phyloP scores from a whole-genome alignment of 805 yeast species.

The Cyberlindnera sargentensis region DNA sequence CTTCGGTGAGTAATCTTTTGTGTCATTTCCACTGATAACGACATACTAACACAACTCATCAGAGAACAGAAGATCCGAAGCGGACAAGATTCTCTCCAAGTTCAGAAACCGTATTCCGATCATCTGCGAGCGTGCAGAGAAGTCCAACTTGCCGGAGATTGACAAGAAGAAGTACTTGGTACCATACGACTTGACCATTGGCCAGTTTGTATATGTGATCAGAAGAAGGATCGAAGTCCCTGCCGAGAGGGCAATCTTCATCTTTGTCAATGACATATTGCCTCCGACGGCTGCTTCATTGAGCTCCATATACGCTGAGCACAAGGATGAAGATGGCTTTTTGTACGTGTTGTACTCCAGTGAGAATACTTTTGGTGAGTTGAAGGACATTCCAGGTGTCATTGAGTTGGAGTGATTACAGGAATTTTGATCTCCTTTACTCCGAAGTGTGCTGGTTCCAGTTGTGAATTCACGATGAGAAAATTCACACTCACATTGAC shows the following conservation, averaged over 20 bases:
- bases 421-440: too few relatives aligned
- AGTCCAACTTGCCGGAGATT: slow-evolving; percentile 90
- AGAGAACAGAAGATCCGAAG: slow-evolving; percentile 93
- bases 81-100: slow-evolving; percentile 81
- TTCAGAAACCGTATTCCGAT: slow-evolving; percentile 91
- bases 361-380: slow-evolving; percentile 86
- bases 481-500: too few relatives aligned
- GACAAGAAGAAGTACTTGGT: slow-evolving; percentile 97
- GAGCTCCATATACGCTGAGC: slow-evolving; percentile 93
- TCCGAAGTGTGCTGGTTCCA: too few relatives aligned
- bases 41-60: slow-evolving; percentile 3
- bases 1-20: slow-evolving; percentile 54
- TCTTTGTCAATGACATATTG: slow-evolving; percentile 91
- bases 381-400: slow-evolving; percentile 2
- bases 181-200: slow-evolving; percentile 93
- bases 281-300: slow-evolving; percentile 98
- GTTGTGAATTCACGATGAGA: too few relatives aligned
- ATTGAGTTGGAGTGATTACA: neutral
- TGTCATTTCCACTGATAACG: neutral
- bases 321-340: slow-evolving; percentile 96
- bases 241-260: slow-evolving; percentile 95
- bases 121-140: slow-evolving; percentile 95
- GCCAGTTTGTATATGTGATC: slow-evolving; percentile 96
- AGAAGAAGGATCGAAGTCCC: slow-evolving; percentile 94
- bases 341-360: slow-evolving; percentile 94